Percentiles rank a stretch among this genome's conserved stretches.
These are phyloP conservation scores for Gossypioides kirkii DNA, from an alignment of 345 rosid genomes.

Conservation along the genomic window DNA sequence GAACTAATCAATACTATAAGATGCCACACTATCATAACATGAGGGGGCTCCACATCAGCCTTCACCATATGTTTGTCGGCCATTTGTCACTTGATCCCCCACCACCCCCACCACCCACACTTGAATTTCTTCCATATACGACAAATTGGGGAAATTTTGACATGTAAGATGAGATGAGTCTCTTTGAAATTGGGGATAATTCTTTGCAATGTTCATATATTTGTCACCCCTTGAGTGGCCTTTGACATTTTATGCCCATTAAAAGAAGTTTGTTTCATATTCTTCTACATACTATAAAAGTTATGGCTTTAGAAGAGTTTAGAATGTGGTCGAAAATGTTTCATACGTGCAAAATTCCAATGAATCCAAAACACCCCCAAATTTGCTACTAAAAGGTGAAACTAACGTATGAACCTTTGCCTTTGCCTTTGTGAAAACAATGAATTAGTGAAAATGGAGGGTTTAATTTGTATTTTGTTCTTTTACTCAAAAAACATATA, in stretches of 20 bases:
- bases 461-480: too few species aligned
- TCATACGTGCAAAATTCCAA: background rate
- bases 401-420: background rate
- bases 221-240: background rate
- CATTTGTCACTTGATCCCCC: slow-evolving; percentile 14
- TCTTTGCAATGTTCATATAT: background rate
- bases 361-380: background rate
- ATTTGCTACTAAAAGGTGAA: background rate
- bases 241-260: background rate
- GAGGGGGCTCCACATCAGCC: slow-evolving; percentile 31
- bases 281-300: background rate
- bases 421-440: background rate
- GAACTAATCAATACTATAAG: slow-evolving; percentile 16
- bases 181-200: background rate
- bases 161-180: background rate
- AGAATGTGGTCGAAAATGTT: background rate
- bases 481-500: too few species aligned
- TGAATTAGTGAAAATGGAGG: too few species aligned
- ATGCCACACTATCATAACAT: slow-evolving; percentile 19
- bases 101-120: slow-evolving; percentile 5
- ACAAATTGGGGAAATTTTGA: background rate
- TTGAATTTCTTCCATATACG: slow-evolving; percentile 11
- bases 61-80: slow-evolving; percentile 42
- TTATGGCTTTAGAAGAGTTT: background rate
- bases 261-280: background rate